phyloP scores from a whole-genome alignment of 1,139 yeast species.

The Hemisphaericaspora subhashii region DNA sequence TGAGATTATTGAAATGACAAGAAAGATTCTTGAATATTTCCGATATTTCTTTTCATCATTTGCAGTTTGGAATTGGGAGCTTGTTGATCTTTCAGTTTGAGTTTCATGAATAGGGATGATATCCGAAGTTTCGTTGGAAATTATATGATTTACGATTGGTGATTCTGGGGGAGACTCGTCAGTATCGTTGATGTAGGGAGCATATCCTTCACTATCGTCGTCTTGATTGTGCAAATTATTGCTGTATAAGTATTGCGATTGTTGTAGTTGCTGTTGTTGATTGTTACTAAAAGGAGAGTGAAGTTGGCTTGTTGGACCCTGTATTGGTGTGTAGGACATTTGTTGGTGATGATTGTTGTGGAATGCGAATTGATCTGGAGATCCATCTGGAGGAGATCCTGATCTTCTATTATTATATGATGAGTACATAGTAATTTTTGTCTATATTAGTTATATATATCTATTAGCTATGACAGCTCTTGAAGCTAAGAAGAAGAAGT shows the following conservation, averaged over 20 bases:
- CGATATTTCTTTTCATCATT: conserved; percentile 11
- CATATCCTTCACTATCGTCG: conserved; percentile 1
- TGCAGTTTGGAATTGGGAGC: not conserved
- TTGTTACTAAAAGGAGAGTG: no score
- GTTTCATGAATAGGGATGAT: not conserved
- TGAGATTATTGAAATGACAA: conserved; percentile 28
- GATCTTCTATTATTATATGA: no score
- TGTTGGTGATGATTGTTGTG: no score
- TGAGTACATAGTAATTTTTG: no score
- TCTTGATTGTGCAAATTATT: not conserved
- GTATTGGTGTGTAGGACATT: not conserved
- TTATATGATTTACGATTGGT: conserved; percentile 3
- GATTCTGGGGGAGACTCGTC: conserved; percentile 16
- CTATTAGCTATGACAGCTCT: no score
- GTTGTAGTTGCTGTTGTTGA: not conserved
- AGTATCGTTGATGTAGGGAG: conserved; percentile 2
- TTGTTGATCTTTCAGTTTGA: not conserved
- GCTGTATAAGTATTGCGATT: not conserved
- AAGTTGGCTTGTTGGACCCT: not conserved
- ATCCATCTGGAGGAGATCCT: no score
- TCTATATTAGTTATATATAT: no score
- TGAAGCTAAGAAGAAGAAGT: no score
- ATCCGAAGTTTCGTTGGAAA: conserved; percentile 1
- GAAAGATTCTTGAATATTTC: conserved; percentile 19
- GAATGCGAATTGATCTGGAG: no score